Base-by-base conservation (phyloP, 139 green algal species). In the Volvox africanus region DNA sequence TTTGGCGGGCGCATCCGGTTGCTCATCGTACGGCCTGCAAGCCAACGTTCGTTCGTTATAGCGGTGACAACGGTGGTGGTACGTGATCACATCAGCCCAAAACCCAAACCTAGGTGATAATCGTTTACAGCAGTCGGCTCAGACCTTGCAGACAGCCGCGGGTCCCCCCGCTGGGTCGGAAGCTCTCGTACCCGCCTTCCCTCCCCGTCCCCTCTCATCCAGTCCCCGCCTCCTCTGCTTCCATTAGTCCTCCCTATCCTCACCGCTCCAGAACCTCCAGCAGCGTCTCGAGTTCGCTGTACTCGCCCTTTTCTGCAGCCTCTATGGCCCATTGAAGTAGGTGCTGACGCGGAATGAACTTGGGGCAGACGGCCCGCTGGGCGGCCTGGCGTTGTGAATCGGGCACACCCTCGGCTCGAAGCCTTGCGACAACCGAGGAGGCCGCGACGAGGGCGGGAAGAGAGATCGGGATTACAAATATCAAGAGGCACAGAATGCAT, bases 301-400 rank as follows among this genome's bases (percentile, higher is more conserved):
- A 96, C 50, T 98, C 92, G 0, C 95, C 96, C 16, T 62, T 19
- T 89, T 98, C 96, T 1, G 95, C 97, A 0, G 91, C 93, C 16
- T 94, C 92, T 62, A 98, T 98, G n/a, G 95, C 94, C n/a, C 92
- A 93, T 83, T 96, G 94, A 91, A 99, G 90, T 67, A 99, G 92
- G 93, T 98, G 96, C 92, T 99, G 98, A 0, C 97, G 93, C 0
- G 97, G 95, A 22, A 99, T 92, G 91, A 97, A 97, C 73, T 95
- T 96, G 9, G 97, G 97, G 93, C 97, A 98, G 55, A 86, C 94
- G 0, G 32, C 35, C 21, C 95, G 87, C 93, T 98, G 96, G 44
- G 88, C 73, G 35, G 88, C 89, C 71, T 71, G 67, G 14, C 96
- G 91, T 68, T 94, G 82, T 2, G 78, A 91, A 9, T 97, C 93